Conservation (phyloP, 805 yeast genomes). For the Suhomyces faveliae region DNA sequence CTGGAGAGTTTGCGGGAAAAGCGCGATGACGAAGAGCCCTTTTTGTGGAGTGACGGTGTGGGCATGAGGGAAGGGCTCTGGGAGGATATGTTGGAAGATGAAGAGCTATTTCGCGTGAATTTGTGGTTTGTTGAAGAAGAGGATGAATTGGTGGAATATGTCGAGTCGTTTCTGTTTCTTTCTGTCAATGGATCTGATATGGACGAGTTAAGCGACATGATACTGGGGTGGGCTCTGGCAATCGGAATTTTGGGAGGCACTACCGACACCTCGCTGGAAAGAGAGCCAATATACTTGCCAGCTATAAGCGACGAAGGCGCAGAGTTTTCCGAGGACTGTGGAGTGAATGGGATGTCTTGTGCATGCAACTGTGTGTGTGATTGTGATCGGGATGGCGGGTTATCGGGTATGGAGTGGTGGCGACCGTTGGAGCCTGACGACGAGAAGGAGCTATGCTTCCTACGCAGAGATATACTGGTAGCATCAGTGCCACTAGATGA, state of each 20-base stretch:
- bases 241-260: neutral
- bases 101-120: conserved; percentile 19
- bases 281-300: neutral
- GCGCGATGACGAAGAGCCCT: conserved; percentile 8
- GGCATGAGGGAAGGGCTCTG: conserved; percentile 3
- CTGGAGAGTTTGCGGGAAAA: conserved; percentile 14
- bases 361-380: neutral
- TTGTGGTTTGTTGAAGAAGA: conserved; percentile 5
- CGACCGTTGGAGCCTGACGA: neutral
- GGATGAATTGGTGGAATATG: neutral
- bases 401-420: neutral
- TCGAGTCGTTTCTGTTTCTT: conserved; percentile 3
- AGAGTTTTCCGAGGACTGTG: neutral
- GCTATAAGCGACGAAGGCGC: neutral
- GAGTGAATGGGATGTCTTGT: neutral
- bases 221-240: neutral
- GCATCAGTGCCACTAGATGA: conserved; percentile 4
- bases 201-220: neutral
- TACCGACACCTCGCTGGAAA: neutral
- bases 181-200: neutral
- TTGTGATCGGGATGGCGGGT: neutral
- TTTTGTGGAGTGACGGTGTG: neutral
- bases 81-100: conserved; percentile 17
- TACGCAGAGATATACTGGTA: neutral
- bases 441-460: neutral